These are phyloP conservation scores for Periconia sp. DNA, from an alignment of 2,329 filamentous ascomycete genomes.

Conservation along the genomic window DNA sequence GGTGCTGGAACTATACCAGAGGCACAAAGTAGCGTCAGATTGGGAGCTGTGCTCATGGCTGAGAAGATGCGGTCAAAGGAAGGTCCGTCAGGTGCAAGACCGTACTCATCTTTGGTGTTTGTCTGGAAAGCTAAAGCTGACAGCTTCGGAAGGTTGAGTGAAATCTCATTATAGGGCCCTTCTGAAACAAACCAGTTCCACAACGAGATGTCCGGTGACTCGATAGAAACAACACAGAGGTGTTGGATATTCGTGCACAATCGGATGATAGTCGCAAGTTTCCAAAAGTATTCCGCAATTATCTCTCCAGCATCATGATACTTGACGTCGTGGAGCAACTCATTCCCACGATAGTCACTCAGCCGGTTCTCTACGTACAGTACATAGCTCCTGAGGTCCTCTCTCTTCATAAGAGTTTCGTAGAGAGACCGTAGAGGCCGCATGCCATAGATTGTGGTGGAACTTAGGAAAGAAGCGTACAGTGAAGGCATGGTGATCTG, in stretches of 20 bases:
- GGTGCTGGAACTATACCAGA: slow-evolving; percentile 16
- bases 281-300: slow-evolving; percentile 20
- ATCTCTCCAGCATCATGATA: slow-evolving; percentile 5
- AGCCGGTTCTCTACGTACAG: slow-evolving; percentile 35
- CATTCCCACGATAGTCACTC: slow-evolving; percentile 26
- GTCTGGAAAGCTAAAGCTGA: slow-evolving; percentile 23
- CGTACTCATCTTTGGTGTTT: slow-evolving; percentile 7
- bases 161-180: background rate
- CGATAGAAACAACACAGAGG: slow-evolving; percentile 28
- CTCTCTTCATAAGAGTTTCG: slow-evolving; percentile 13
- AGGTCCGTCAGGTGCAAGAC: background rate
- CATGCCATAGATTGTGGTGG: slow-evolving; percentile 19
- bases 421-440: slow-evolving; percentile 22
- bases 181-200: slow-evolving; percentile 22
- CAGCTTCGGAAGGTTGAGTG: slow-evolving; percentile 16
- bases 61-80: slow-evolving; percentile 16
- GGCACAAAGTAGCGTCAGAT: slow-evolving; percentile 19
- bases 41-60: slow-evolving; percentile 11
- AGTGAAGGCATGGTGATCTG: slow-evolving; percentile 26
- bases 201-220: slow-evolving; percentile 22
- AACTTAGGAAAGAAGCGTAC: slow-evolving; percentile 29
- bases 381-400: slow-evolving; percentile 13
- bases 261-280: slow-evolving; percentile 25
- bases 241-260: slow-evolving; percentile 26
- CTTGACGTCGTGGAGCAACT: slow-evolving; percentile 15